Evolutionary conservation across 129 eudicot species (phyloP).

Genomic region (Pulicaria dysenterica): DNA sequence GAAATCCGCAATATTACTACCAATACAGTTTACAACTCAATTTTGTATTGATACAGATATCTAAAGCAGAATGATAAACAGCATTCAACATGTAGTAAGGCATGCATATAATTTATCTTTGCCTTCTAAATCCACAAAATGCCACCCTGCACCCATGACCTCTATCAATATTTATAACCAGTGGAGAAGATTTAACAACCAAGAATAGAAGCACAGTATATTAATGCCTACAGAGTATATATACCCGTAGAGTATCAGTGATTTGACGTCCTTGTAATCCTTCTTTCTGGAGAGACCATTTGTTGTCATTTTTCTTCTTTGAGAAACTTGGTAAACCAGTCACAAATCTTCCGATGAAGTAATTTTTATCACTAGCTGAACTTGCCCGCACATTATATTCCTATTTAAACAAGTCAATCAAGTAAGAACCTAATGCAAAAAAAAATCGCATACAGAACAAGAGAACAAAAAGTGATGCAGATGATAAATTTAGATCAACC

Average conservation of each 20-base stretch:
- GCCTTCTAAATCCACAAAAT: conserved; percentile 18
- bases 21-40: conserved; percentile 10
- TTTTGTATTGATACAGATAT: conserved; percentile 16
- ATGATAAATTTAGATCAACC: conserved; percentile 6
- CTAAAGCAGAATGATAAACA: conserved; percentile 7
- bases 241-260: conserved; percentile 75
- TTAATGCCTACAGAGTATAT: conserved; percentile 9
- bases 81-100: not conserved
- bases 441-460: not conserved
- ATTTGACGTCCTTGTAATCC: conserved; percentile 93
- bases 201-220: conserved; percentile 14
- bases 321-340: conserved; percentile 83
- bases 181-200: conserved; percentile 12
- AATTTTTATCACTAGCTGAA: conserved; percentile 77
- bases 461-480: not conserved
- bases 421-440: not conserved
- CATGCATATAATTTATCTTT: conserved; percentile 15
- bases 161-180: conserved; percentile 6
- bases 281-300: conserved; percentile 92
- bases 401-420: conserved; percentile 37
- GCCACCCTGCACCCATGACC: conserved; percentile 15
- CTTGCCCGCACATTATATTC: conserved; percentile 91
- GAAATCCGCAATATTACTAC: not conserved
- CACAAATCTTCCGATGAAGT: conserved; percentile 86
- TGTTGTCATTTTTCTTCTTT: conserved; percentile 85